Evolutionary conservation across 805 yeast genomes (phyloP), one percentile per base, ranked within the genome.

Genomic region (Candida gorgasii): DNA sequence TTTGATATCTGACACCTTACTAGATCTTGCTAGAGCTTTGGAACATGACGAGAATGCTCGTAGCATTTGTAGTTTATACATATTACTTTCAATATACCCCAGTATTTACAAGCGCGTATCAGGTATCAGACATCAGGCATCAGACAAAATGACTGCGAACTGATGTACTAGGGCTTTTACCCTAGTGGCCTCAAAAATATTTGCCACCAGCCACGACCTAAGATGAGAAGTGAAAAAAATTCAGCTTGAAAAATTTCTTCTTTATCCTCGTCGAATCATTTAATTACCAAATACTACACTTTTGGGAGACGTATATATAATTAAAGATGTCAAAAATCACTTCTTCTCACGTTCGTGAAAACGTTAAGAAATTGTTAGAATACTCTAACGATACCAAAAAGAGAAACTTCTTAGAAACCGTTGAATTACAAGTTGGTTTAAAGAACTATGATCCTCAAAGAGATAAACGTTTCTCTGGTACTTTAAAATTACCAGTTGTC

Each of bases 401-500:
- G 97, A 90, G 99, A 86, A 93, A 93, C 96, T 93, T 93, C 82
- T 86, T 92, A 78, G 99, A 93, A 86, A 92, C 99, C 76, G 90
- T 93, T 67, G 99, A 93, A 82, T 83, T 93, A 73, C 99, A 93
- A 82, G 96, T 93, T 70, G 99, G 99, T 77, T 84, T 93, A 66
- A 93, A 93, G 90, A 93, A 93, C 96, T 93, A 93, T 79, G 99
- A 93, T 76, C 98, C 99, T 72, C 99, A 93, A 83, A 90, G 99
- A 88, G 99, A 93, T 80, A 93, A 93, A 90, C 98, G 99, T 89
- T 93, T 93, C 97, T 92, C 98, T 73, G 99, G 99, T 80, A 70
- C 98, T 71, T 84, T 93, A 79, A 93, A 84, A 80, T 82, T 93
- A 65, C 99, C 99, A 71, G 84, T 83, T 71, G 96, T 95, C 60